Evolutionary conservation across 352 stramenopile genomes (phyloP), one percentile per base, ranked within the genome.

Genomic region (Globisporangium uncinulatum): DNA sequence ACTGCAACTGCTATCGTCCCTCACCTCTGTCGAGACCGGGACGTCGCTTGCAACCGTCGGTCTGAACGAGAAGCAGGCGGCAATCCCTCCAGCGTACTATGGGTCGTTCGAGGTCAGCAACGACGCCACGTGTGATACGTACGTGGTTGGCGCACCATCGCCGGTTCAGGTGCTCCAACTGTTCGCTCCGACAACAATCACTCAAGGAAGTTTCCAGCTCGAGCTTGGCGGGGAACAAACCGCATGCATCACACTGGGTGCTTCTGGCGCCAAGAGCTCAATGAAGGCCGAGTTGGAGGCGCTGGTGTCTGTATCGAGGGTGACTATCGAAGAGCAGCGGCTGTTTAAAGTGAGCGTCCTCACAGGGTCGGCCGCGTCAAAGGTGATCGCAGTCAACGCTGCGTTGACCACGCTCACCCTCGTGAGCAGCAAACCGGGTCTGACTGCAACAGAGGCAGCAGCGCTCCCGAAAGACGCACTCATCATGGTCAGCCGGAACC

Each of bases 401-500:
- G 51, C 31, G 7, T 31, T 20, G 5, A 58, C 46, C 4, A 47
- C 55, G 4, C 54, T 92, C 31, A 75, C 73, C 8, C 54, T 89
- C 17, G 59, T 61, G 14, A 81, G 61, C 29, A 62, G 51, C 4
- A 65, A 66, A 1, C 44, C 45, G 21, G 66, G 76, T 13, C 57
- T 92, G 13, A 78, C 65, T 15, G 29, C 45, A 15, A 39, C 3
- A 3, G 63, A 92, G 57, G 69, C 64, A 5, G 60, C 6, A 3
- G 62, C 57, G 9, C 51, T 92, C 29, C 36, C 36, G 0, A 24
- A 62, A 24, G 43, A 67, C n/a, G 54, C 76, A 6, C 67, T 91
- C 17, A 76, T 92, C 21, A 74, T 74, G 61, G 78, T 90, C n/a
- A 86, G 76, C 44, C 80, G 77, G 6, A 91, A 88, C 55, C 74